Percentiles rank a stretch among this genome's conserved stretches.
Evolutionary conservation across 2,329 filamentous ascomycete genomes (phyloP).

Genomic region (Ustulina deusta): DNA sequence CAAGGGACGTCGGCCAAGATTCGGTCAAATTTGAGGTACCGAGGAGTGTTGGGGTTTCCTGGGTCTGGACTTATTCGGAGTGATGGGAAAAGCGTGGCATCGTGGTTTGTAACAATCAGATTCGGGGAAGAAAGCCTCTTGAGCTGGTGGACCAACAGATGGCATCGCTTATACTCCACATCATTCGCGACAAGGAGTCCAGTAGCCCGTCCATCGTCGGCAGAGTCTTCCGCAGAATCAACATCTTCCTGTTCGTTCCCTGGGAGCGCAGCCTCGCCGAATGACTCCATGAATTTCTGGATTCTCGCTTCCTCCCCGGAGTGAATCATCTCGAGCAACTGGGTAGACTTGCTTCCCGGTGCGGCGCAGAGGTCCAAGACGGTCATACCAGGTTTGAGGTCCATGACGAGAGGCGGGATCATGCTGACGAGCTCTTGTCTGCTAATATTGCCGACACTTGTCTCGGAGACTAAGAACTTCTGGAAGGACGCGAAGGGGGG

Average conservation of each 20-base stretch:
- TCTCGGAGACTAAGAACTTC: conserved; percentile 97
- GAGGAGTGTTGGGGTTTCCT: conserved; percentile 66
- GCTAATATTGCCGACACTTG: conserved; percentile 96
- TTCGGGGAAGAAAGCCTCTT: conserved; percentile 98
- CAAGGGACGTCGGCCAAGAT: conserved; percentile 97
- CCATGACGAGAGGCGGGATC: conserved; percentile 95
- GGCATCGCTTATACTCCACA: conserved; percentile 93
- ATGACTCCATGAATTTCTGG: conserved; percentile 73
- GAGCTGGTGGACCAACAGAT: conserved; percentile 97
- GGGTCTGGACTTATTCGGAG: conserved; percentile 79
- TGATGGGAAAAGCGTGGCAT: conserved; percentile 94
- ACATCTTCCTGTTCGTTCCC: conserved; percentile 65
- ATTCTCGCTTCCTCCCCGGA: conserved; percentile 90
- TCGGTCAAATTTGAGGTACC: conserved; percentile 95
- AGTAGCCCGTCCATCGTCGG: conserved; percentile 87
- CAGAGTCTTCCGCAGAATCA: conserved; percentile 65
- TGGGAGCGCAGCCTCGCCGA: conserved; percentile 54
- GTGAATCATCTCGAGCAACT: conserved; percentile 95
- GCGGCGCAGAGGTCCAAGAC: conserved; percentile 97
- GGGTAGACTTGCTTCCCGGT: conserved; percentile 95
- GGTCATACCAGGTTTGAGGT: conserved; percentile 89
- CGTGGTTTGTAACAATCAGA: conserved; percentile 96
- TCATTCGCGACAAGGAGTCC: conserved; percentile 96
- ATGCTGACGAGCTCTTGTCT: conserved; percentile 98
- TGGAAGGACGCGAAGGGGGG: conserved; percentile 95